Conservation (phyloP, 1,139 yeast genomes). For the Taiozyma sp. region DNA sequence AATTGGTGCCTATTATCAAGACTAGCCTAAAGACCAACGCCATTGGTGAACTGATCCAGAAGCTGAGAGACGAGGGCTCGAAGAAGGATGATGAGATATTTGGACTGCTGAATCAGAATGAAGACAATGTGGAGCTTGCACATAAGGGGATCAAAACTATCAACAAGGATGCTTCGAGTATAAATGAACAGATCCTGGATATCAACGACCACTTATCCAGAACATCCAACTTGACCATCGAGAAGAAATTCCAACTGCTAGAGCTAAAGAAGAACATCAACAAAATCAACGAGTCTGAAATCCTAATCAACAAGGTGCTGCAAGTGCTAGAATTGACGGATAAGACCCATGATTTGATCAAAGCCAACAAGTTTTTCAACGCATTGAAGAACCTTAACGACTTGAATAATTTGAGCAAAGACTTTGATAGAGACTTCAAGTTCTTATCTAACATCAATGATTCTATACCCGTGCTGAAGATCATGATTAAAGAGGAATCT, state of each 20-base stretch:
- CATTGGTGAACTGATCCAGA: constrained; percentile 51
- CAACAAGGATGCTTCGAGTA: constrained; percentile 45
- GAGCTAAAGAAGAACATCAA: constrained; percentile 53
- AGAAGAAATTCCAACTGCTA: constrained; percentile 51
- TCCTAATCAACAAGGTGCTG: constrained; percentile 62
- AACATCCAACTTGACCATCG: constrained; percentile 61
- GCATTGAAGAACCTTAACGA: constrained; percentile 84
- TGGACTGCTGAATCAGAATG: constrained; percentile 55
- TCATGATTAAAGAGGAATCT: constrained; percentile 75
- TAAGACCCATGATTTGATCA: constrained; percentile 77
- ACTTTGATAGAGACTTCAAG: constrained; percentile 65
- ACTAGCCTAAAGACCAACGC: constrained; percentile 57
- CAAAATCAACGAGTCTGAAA: constrained; percentile 60
- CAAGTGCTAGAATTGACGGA: constrained; percentile 85
- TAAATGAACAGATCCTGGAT: constrained; percentile 48
- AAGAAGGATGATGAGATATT: constrained; percentile 64
- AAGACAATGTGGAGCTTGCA: constrained; percentile 50
- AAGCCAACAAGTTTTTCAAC: constrained; percentile 72
- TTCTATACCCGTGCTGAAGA: constrained; percentile 74
- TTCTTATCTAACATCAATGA: constrained; percentile 69
- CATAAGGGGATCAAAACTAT: constrained; percentile 56
- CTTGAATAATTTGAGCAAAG: constrained; percentile 60
- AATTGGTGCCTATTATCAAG: constrained; percentile 73
- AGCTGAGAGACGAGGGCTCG: constrained; percentile 52
- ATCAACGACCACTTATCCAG: constrained; percentile 51